A percentile compares a stretch with the other conserved stretches of the same genome.
Evolutionary conservation across 192 early-diverging fungal species (phyloP).

Genomic region (Rhizophagus prolifer): DNA sequence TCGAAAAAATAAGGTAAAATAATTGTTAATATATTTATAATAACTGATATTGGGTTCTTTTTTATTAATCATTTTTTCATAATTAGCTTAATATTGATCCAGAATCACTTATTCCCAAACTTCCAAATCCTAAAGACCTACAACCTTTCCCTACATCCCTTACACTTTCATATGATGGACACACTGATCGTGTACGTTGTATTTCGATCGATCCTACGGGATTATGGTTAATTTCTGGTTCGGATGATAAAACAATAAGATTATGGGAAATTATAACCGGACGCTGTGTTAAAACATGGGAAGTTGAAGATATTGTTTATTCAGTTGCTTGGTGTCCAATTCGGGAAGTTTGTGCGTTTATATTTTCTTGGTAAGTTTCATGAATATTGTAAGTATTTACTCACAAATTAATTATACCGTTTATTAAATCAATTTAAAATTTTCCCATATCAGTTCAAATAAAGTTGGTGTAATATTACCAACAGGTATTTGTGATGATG

Average conservation of each 20-base stretch:
- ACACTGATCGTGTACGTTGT: constrained; percentile 76
- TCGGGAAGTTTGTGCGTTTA: constrained; percentile 72
- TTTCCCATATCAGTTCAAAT: constrained; percentile 34
- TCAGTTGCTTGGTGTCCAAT: constrained; percentile 90
- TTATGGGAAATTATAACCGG: constrained; percentile 93
- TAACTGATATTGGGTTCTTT: too few relatives aligned
- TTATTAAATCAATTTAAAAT: background rate
- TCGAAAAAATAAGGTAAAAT: constrained; percentile 70
- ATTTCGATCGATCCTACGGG: constrained; percentile 92
- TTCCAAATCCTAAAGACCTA: constrained; percentile 92
- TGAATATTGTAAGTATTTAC: background rate
- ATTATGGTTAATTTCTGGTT: constrained; percentile 86
- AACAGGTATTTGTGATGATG: constrained; percentile 42
- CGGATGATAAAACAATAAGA: constrained; percentile 85
- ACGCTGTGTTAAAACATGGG: constrained; percentile 78
- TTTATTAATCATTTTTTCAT: constrained; percentile 10
- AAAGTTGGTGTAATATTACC: constrained; percentile 46
- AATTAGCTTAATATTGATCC: constrained; percentile 77
- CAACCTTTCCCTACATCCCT: constrained; percentile 88
- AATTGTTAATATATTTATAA: background rate
- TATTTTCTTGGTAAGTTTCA: constrained; percentile 56
- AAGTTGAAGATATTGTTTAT: constrained; percentile 67
- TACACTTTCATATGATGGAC: constrained; percentile 78
- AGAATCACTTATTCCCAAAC: constrained; percentile 91
- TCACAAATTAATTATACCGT: background rate